A percentile compares a stretch with the other conserved stretches of the same genome.
phyloP scores from a whole-genome alignment of 2,329 filamentous ascomycete species.

The Phialophora verrucosa region DNA sequence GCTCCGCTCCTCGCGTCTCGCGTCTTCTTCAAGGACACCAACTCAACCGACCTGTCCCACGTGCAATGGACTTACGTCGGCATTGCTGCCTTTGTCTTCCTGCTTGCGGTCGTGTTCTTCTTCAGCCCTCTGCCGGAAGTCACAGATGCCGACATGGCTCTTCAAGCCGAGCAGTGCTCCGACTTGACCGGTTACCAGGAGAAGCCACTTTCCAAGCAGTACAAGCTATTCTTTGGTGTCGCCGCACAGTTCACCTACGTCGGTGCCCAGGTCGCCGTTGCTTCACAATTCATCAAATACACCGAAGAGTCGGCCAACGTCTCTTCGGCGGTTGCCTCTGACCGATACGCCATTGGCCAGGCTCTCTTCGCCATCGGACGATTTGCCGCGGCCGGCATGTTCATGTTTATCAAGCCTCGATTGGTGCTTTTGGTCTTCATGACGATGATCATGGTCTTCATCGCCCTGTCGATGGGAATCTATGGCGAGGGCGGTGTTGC shows the following conservation, averaged over 20 bases:
- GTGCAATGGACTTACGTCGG: slow-evolving; percentile 84
- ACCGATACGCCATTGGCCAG: slow-evolving; percentile 78
- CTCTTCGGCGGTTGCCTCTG: slow-evolving; percentile 62
- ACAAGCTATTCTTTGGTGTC: slow-evolving; percentile 75
- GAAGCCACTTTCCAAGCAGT: slow-evolving; percentile 71
- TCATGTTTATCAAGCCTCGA: slow-evolving; percentile 71
- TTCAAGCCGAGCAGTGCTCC: slow-evolving; percentile 57
- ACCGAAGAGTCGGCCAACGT: slow-evolving; percentile 65
- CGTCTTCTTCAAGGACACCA: slow-evolving; percentile 68
- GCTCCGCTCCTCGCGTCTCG: slow-evolving; percentile 72
- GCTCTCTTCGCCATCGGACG: slow-evolving; percentile 75
- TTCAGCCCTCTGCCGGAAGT: slow-evolving; percentile 73
- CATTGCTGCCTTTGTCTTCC: slow-evolving; percentile 73
- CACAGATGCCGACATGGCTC: slow-evolving; percentile 71
- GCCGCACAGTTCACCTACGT: slow-evolving; percentile 82
- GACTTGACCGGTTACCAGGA: slow-evolving; percentile 53
- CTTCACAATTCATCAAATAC: slow-evolving; percentile 65
- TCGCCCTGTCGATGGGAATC: slow-evolving; percentile 57
- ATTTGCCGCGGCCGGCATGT: slow-evolving; percentile 71
- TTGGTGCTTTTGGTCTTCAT: slow-evolving; percentile 74
- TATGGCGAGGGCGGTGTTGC: slow-evolving; percentile 56
- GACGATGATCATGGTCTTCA: slow-evolving; percentile 65
- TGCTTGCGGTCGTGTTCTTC: slow-evolving; percentile 70
- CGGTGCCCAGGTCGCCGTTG: slow-evolving; percentile 51
- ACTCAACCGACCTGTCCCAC: slow-evolving; percentile 65